Percentiles rank a stretch among this genome's conserved stretches.
Evolutionary conservation across 2,329 filamentous ascomycete genomes (phyloP).

Genomic region (Beauveria varroae): DNA sequence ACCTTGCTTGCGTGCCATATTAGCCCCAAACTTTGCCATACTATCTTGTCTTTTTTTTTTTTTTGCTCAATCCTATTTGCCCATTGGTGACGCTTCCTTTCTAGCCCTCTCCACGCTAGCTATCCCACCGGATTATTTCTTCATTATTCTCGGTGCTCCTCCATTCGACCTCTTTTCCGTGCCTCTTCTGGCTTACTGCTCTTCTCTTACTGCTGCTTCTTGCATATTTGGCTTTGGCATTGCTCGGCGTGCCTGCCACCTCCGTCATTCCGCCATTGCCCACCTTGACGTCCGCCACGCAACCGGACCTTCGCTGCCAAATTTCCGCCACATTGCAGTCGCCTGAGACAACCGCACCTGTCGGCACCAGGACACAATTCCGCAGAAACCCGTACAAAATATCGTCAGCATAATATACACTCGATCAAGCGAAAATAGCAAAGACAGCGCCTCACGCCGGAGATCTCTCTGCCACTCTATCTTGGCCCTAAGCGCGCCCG

Average conservation of each 20-base stretch:
- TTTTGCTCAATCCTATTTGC: neutral
- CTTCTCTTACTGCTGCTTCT: neutral
- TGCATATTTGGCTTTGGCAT: neutral
- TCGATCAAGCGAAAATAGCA: neutral
- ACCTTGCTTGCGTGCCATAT: slow-evolving; percentile 2
- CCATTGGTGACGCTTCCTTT: neutral
- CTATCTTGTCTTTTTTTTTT: neutral
- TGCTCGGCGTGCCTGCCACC: neutral
- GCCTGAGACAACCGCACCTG: slow-evolving; percentile 7
- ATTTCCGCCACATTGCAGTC: slow-evolving; percentile 3
- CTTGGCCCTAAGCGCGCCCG: neutral
- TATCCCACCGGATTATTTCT: neutral
- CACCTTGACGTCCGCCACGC: neutral
- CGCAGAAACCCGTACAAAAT: slow-evolving; percentile 3
- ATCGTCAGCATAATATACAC: slow-evolving; percentile 6
- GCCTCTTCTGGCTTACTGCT: neutral
- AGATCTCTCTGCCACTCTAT: neutral
- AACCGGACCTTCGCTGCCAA: neutral
- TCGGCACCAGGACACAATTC: neutral
- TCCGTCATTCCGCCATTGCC: neutral
- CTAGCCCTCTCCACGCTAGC: neutral
- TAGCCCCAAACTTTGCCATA: slow-evolving; percentile 2
- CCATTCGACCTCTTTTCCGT: neutral
- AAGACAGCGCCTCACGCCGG: neutral
- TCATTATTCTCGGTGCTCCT: neutral